A percentile compares a stretch with the other conserved stretches of the same genome.
Evolutionary conservation across 495 filamentous ascomycete species (phyloP).

Genomic region (Talaromyces borbonicus): DNA sequence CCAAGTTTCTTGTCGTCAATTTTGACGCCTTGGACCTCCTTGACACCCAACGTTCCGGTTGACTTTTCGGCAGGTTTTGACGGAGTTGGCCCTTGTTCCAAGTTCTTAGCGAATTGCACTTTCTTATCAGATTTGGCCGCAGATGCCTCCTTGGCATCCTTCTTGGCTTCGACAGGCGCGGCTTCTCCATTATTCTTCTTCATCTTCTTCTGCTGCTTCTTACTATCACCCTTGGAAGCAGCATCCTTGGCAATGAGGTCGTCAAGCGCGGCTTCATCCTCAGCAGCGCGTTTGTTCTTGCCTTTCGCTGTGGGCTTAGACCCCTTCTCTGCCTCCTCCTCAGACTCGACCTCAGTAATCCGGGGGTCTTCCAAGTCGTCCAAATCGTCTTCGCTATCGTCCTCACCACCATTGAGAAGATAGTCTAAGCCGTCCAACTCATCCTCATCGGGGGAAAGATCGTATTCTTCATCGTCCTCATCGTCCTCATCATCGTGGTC

Average conservation of each 20-base stretch:
- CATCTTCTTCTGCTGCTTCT: constrained; percentile 97
- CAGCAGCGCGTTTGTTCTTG: constrained; percentile 79
- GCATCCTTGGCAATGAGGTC: constrained; percentile 66
- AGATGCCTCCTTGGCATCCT: constrained; percentile 38
- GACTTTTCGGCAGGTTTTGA: constrained; percentile 46
- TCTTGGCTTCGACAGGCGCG: constrained; percentile 46
- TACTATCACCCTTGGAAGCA: constrained; percentile 60
- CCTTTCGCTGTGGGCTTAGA: constrained; percentile 73
- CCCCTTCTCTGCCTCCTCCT: constrained; percentile 60
- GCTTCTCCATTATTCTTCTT: constrained; percentile 96
- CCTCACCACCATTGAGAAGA: constrained; percentile 54
- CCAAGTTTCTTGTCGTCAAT: constrained; percentile 93
- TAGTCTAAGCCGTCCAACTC: constrained; percentile 48
- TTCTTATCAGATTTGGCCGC: constrained; percentile 69
- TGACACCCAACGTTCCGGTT: constrained; percentile 52
- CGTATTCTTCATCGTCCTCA: constrained; percentile 66
- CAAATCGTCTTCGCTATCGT: constrained; percentile 80
- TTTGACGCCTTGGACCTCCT: constrained; percentile 75
- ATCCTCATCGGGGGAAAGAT: constrained; percentile 72
- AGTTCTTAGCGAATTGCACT: constrained; percentile 96
- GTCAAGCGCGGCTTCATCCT: constrained; percentile 54
- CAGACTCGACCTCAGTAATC: constrained; percentile 74
- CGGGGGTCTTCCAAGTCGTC: constrained; percentile 70
- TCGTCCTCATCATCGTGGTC: constrained; percentile 53
- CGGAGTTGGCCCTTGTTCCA: constrained; percentile 88